Conservation (phyloP, 2,329 filamentous ascomycete genomes). For the Aspergillus calidoustus region DNA sequence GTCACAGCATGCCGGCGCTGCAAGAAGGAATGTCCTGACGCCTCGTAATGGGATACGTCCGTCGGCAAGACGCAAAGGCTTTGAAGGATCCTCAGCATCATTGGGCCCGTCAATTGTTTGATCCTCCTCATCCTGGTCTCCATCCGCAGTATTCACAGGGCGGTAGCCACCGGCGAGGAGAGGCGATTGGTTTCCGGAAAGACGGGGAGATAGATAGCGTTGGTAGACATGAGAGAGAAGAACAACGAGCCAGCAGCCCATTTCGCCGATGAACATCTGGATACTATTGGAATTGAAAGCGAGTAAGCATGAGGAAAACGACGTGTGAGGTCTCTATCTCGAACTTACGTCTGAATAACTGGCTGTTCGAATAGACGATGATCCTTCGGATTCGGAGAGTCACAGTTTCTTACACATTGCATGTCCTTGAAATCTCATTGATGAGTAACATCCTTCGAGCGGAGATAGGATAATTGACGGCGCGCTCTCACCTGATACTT, state of each 20-base stretch:
- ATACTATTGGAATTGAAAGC: constrained; percentile 47
- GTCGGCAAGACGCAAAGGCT: constrained; percentile 59
- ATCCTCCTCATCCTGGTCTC: constrained; percentile 51
- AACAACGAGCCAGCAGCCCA: constrained; percentile 93
- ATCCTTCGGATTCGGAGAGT: constrained; percentile 67
- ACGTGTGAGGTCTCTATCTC: neutral
- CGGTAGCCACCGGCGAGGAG: constrained; percentile 65
- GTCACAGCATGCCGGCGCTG: constrained; percentile 88
- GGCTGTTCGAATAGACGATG: constrained; percentile 86
- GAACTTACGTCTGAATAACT: constrained; percentile 78
- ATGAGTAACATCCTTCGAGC: constrained; percentile 10
- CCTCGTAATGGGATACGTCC: constrained; percentile 68
- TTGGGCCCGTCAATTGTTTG: constrained; percentile 49
- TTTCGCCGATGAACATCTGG: constrained; percentile 98
- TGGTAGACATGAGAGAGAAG: constrained; percentile 70
- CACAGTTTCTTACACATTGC: constrained; percentile 93
- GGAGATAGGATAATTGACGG: neutral
- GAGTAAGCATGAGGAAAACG: neutral
- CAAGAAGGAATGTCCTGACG: constrained; percentile 72
- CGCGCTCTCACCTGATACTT: constrained; percentile 78
- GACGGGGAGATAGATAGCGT: constrained; percentile 52
- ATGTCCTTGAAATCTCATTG: constrained; percentile 67
- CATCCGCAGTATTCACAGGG: constrained; percentile 60
- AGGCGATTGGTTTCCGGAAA: constrained; percentile 46
- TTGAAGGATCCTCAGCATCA: constrained; percentile 54